Evolutionary conservation across 2,329 filamentous ascomycete genomes (phyloP).

Genomic region (Pyrenochaeta sp.): DNA sequence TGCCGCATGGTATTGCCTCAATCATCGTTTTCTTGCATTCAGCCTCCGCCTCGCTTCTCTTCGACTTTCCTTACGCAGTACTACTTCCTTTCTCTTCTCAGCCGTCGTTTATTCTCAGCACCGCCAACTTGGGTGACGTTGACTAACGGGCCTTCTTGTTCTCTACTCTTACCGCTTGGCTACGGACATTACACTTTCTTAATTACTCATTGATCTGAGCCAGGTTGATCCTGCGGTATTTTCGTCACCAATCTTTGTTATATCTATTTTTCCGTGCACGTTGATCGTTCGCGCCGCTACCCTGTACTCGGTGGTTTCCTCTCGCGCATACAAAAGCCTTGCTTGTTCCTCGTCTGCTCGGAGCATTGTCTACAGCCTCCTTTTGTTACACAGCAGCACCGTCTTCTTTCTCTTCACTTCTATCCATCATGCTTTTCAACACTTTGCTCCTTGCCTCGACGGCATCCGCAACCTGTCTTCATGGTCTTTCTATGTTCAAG

Average conservation of each 20-base stretch:
- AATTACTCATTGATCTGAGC: slow-evolving; percentile 15
- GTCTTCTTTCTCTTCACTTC: slow-evolving; percentile 1
- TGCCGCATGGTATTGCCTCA: slow-evolving; percentile 15
- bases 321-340: slow-evolving; percentile 1
- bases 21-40: slow-evolving; percentile 12
- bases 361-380: not conserved
- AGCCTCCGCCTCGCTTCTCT: slow-evolving; percentile 1
- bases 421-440: slow-evolving; percentile 41
- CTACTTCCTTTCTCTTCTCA: slow-evolving; percentile 17
- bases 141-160: slow-evolving; percentile 12
- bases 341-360: not conserved
- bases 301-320: slow-evolving; percentile 1
- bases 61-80: slow-evolving; percentile 8
- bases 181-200: slow-evolving; percentile 6
- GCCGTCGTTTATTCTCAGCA: slow-evolving; percentile 15
- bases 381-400: not conserved
- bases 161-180: slow-evolving; percentile 11
- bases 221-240: slow-evolving; percentile 20
- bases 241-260: slow-evolving; percentile 8
- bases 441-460: slow-evolving; percentile 40
- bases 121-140: slow-evolving; percentile 5
- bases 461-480: slow-evolving; percentile 51
- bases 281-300: slow-evolving; percentile 17
- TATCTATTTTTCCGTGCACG: slow-evolving; percentile 11
- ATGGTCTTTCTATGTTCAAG: slow-evolving; percentile 51